Evolutionary conservation across 352 stramenopile genomes (phyloP), one percentile per base, ranked within the genome.

Genomic region (Phytopythium boreale): DNA sequence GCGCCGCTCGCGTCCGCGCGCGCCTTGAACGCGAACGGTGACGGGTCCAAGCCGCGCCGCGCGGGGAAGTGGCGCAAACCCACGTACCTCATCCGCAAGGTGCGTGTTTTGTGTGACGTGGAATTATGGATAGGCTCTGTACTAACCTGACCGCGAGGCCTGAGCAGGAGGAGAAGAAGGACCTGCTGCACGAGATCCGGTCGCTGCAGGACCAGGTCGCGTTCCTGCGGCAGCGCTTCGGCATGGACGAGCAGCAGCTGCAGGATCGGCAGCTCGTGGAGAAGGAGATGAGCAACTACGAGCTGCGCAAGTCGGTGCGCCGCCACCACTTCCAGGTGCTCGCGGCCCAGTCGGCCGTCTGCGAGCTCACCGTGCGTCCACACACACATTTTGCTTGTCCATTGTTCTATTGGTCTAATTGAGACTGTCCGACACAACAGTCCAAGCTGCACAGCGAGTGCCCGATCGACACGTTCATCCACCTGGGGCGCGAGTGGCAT

Each of bases 401-500:
- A 7, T 27, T 29, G n/a, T 46, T 10, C 5, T 7, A 19, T 52
- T 2, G n/a, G 5, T 27, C 43, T n/a, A 34, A 24, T 17, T 11
- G 3, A n/a, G 24, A 59, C 29, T 59, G 43, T 20, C 15, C 26
- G 36, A 29, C 3, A 4, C 34, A 67, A 24, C 59, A 68, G n/a
- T 59, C 66, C 14, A 65, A 68, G 1, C 59, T 74, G 47, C 67
- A 77, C 55, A 64, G 65, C 26, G 61, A 61, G 5, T 77, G 71
- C 19, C 73, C 71, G 17, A 57, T 84, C 39, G 71, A 80, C 2
- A 75, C 63, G 29, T 84, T 66, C 65, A 82, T 89, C 39, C 76
- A 77, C 63, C 59, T 89, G 14, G 69, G 66, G 10, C 71, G 52
- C 3, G 69, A 80, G 27, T 71, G 60, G 58, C 31, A 53, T 0